Percentiles rank a stretch among this genome's conserved stretches.
Conservation (phyloP, 164 flowering plant species). For the Macadamia integrifolia region DNA sequence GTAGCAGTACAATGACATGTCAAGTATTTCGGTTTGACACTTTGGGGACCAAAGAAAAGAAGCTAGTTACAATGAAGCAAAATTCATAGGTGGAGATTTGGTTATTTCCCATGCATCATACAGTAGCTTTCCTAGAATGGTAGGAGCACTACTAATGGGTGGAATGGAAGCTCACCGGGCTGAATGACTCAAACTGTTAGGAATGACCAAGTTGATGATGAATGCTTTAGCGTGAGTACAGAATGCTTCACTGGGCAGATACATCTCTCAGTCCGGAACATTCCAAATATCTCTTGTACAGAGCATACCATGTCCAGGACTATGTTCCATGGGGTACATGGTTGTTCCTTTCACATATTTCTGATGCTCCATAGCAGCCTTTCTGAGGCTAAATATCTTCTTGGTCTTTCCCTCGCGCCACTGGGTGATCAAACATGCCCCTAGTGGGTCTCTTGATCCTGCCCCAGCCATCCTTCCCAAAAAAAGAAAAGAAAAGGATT, state of each 20-base stretch:
- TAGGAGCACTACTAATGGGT: background rate
- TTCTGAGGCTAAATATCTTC: constrained; percentile 34
- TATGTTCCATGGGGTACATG: constrained; percentile 88
- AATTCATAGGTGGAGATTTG: background rate
- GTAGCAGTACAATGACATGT: background rate
- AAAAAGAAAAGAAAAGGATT: background rate
- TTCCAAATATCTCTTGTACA: constrained; percentile 31
- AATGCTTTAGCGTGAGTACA: background rate
- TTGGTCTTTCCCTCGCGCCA: constrained; percentile 30
- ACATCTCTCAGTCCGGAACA: background rate
- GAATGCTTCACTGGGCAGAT: background rate
- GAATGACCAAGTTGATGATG: background rate
- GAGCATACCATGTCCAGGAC: constrained; percentile 65
- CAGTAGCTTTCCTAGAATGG: background rate
- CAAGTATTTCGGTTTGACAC: background rate
- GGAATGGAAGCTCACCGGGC: no score
- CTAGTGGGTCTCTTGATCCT: constrained; percentile 53
- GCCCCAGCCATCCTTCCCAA: constrained; percentile 62
- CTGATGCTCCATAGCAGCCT: constrained; percentile 63
- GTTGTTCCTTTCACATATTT: constrained; percentile 58
- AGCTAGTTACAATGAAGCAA: background rate
- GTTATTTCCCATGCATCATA: background rate
- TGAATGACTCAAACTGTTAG: background rate
- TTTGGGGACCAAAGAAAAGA: background rate
- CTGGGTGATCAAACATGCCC: constrained; percentile 61